These are phyloP conservation scores for Dryas integrifolia DNA, from an alignment of 331 rosid species.

Conservation along the genomic window DNA sequence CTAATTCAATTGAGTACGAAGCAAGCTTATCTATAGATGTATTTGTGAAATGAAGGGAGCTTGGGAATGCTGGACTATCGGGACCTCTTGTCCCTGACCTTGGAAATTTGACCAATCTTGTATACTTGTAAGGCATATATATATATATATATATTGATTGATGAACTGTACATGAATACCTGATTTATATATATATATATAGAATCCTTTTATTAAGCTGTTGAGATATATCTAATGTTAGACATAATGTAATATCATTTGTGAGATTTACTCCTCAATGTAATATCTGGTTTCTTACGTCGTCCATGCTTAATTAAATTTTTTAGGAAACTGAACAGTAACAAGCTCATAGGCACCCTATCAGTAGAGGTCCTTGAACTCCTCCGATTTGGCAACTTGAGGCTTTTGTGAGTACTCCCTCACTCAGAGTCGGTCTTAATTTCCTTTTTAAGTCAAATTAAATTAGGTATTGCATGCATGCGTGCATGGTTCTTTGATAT, in stretches of 20 bases:
- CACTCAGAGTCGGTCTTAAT: not conserved
- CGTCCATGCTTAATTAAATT: not conserved
- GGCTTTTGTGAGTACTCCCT: constrained; percentile 19
- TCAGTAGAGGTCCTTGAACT: constrained; percentile 27
- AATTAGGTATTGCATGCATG: not conserved
- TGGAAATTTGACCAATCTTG: constrained; percentile 30
- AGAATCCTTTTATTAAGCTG: too few relatives aligned
- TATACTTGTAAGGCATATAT: constrained; percentile 24
- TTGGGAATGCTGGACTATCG: constrained; percentile 26
- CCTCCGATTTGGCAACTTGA: constrained; percentile 20
- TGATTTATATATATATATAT: not conserved
- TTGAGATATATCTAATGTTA: too few relatives aligned
- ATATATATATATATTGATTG: not conserved
- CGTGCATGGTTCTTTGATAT: not conserved
- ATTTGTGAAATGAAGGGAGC: constrained; percentile 24
- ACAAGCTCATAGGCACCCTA: constrained; percentile 19
- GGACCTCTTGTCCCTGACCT: constrained; percentile 32
- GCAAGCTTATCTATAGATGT: not conserved
- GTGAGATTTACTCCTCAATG: too few relatives aligned
- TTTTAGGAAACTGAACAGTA: constrained; percentile 26
- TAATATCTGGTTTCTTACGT: too few relatives aligned
- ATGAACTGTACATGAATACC: too few relatives aligned
- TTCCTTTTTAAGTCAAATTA: not conserved
- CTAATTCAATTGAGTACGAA: too few relatives aligned
- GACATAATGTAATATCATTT: too few relatives aligned